Base-by-base conservation (phyloP, 2,329 filamentous ascomycete species). In the Pseudonectria buxi region DNA sequence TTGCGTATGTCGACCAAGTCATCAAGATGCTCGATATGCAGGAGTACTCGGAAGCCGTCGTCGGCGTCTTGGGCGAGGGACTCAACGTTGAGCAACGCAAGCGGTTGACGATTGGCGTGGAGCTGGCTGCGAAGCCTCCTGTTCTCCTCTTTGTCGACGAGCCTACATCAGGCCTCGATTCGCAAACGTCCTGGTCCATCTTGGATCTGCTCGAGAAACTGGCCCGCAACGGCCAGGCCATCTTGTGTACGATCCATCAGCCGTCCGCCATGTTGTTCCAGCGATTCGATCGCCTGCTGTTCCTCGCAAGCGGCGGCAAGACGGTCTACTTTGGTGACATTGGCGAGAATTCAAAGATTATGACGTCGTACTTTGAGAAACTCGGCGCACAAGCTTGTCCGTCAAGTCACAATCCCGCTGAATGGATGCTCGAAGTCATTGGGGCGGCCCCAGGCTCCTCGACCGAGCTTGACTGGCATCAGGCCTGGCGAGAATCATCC, bases 1-100 rank as follows among this genome's bases (percentile, higher is more conserved):
- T 87, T 2, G 81, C 76, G 2, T 94, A 94, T 40, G 86, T 92
- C 11, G 81, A 88, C 33, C 82, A 92, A 53, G 83, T 79, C n/a
- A 77, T 79, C 49, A 67, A 68, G 53, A 70, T 81, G 60, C 61
- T 81, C 6, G 69, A 74, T 43, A 78, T 81, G 74, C 59, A 71
- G 26, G 74, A 78, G 33, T 80, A 77, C 36, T 74, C 76, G 1
- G 73, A 81, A 33, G 74, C 75, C 0, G 68, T 81, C 3, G 74
- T 81, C 18, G 78, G 78, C 44, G 61, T 71, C 1, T 69, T 74
- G 0, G 76, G 76, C 1, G 69, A 69, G 33, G 74, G 72, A n/a
- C 58, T 78, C 2, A 75, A 74, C 31, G 68, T 77, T 2, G 73
- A 78, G 42, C 74, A 78, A 45, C 62, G 73, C 3, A 78, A 78